Evolutionary conservation across 345 rosid genomes (phyloP).

Genomic region (Conringia planisiliqua): DNA sequence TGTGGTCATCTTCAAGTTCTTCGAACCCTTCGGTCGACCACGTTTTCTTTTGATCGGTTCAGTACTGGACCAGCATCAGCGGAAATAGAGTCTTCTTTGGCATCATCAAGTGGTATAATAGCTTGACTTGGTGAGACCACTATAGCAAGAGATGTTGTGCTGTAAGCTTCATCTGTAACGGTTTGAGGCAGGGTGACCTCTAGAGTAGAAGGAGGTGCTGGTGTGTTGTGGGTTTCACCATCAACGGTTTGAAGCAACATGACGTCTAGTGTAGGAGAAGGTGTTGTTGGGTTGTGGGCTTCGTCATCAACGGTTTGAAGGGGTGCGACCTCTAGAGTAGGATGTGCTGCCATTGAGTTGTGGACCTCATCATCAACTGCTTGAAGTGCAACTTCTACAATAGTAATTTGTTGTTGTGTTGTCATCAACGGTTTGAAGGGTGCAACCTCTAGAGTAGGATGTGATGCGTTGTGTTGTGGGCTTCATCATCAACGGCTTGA

Average conservation of each 20-base stretch:
- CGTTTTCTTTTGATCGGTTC: not conserved
- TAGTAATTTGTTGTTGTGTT: not conserved
- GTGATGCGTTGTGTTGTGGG: not conserved
- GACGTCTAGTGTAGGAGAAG: not conserved
- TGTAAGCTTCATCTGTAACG: not conserved
- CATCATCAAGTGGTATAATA: not conserved
- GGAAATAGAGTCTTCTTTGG: not conserved
- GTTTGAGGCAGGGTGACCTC: not conserved
- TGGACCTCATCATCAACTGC: not conserved
- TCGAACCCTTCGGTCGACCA: constrained; percentile 3
- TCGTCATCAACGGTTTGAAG: not conserved
- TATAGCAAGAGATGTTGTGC: not conserved
- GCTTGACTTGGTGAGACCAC: not conserved
- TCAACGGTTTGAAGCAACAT: not conserved
- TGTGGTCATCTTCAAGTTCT: not conserved
- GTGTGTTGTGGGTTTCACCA: not conserved
- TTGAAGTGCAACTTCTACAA: not conserved
- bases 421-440: not conserved
- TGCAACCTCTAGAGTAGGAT: not conserved
- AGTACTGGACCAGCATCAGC: not conserved
- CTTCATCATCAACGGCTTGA: not conserved
- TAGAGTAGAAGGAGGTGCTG: not conserved
- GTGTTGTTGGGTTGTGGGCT: not conserved
- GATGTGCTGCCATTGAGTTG: not conserved
- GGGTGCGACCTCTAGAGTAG: not conserved